phyloP scores from a whole-genome alignment of 495 filamentous ascomycete genomes.

The Aspergillus bridgeri region DNA sequence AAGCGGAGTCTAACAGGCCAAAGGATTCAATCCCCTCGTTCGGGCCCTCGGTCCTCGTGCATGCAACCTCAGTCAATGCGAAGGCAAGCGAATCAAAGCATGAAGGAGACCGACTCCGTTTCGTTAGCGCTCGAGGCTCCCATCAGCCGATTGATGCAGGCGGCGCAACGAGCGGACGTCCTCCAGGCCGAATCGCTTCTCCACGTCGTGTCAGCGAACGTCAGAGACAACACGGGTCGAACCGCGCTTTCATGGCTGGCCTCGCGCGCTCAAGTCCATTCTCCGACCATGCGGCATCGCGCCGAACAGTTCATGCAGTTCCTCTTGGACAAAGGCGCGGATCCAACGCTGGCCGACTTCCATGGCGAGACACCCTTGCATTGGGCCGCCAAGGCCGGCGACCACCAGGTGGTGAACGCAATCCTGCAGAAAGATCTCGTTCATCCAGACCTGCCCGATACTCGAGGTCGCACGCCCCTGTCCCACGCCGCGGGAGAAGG shows the following conservation, averaged over 20 bases:
- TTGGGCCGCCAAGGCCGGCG: slow-evolving; percentile 14
- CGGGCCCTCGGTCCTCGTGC: no score
- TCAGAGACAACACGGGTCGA: slow-evolving; percentile 22
- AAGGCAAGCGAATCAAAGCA: not conserved
- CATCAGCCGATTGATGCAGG: slow-evolving; percentile 10
- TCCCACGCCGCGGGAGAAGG: slow-evolving; percentile 14
- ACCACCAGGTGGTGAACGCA: slow-evolving; percentile 11
- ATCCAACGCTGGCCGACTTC: slow-evolving; percentile 8
- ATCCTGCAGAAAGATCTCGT: slow-evolving; percentile 12
- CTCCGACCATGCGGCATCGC: not conserved
- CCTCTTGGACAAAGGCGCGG: slow-evolving; percentile 11
- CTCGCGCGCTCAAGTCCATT: slow-evolving; percentile 3
- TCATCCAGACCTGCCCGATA: slow-evolving; percentile 7
- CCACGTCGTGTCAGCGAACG: slow-evolving; percentile 17
- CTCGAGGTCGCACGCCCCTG: slow-evolving; percentile 17
- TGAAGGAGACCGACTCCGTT: not conserved
- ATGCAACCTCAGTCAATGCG: not conserved
- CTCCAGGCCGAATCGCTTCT: slow-evolving; percentile 4
- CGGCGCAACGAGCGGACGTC: slow-evolving; percentile 6
- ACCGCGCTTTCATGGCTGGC: slow-evolving; percentile 30
- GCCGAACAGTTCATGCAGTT: slow-evolving; percentile 9
- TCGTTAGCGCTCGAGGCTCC: slow-evolving; percentile 1
- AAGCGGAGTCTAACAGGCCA: not conserved
- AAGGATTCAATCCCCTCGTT: not conserved
- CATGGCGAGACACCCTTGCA: slow-evolving; percentile 15